Percentiles rank a stretch among this genome's conserved stretches.
Evolutionary conservation across 352 stramenopile species (phyloP).

Genomic region (Phytophthora chlamydospora): DNA sequence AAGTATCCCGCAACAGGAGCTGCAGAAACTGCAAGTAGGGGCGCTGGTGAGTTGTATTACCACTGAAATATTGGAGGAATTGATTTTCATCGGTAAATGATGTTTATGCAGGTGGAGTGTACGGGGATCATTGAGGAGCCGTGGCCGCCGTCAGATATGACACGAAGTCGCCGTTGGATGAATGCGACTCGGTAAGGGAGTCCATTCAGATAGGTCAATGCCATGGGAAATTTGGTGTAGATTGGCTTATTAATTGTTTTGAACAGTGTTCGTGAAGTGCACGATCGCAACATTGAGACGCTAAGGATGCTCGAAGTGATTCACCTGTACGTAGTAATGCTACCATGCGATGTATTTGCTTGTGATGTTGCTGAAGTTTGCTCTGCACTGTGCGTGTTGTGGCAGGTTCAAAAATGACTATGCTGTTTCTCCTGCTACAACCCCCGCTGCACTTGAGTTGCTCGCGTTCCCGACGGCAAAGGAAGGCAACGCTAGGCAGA

Average conservation of each 20-base stretch:
- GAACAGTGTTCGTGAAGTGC: constrained; percentile 44
- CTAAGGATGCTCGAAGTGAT: constrained; percentile 68
- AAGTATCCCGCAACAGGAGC: not conserved
- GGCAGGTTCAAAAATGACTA: constrained; percentile 30
- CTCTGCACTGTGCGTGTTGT: not conserved
- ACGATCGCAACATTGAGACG: constrained; percentile 65
- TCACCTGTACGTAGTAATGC: constrained; percentile 44
- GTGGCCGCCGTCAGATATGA: constrained; percentile 22
- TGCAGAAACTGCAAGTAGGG: constrained; percentile 30
- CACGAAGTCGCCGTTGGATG: constrained; percentile 33
- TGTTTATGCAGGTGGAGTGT: constrained; percentile 43
- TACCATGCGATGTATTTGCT: not conserved
- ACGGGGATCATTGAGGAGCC: constrained; percentile 39
- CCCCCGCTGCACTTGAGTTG: constrained; percentile 21
- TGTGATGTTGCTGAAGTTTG: constrained; percentile 1
- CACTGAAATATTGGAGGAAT: not conserved
- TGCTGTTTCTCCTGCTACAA: constrained; percentile 7
- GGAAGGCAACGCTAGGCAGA: not conserved
- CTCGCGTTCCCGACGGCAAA: constrained; percentile 28
- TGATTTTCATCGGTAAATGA: not conserved
- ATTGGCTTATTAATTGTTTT: constrained; percentile 4
- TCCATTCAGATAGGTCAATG: not conserved
- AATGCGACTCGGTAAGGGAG: constrained; percentile 41
- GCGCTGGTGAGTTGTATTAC: constrained; percentile 31
- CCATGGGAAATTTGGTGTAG: not conserved